Evolutionary conservation across 2,329 filamentous ascomycete species (phyloP), one percentile per base, ranked within the genome.

Genomic region (Moelleriella libera): DNA sequence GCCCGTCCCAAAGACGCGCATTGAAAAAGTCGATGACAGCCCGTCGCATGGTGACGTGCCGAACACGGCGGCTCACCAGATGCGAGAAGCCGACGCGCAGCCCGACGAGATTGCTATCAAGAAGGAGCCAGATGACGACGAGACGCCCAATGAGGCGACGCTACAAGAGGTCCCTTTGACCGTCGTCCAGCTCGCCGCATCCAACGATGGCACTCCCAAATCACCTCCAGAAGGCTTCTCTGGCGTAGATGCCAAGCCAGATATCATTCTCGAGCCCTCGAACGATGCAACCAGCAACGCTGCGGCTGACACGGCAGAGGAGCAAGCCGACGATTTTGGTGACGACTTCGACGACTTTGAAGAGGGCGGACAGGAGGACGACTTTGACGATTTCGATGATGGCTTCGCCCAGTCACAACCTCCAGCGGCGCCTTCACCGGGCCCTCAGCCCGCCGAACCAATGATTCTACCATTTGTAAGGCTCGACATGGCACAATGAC

Each of bases 351-450:
- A 81, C 59, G 76, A 79, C 51, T 80, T 81, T 53, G 75, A 78
- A 56, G 76, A 80, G 56, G 76, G 74, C 45, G 72, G 70, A 53
- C 71, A 67, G 6, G 69, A 68, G 43, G 70, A 68, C 30, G 75
- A 75, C 56, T 82, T 82, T 65, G 78, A 79, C 57, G 82, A 85
- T 57, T 88, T 87, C 63, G 81, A 84, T 58, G 83, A 82, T 54
- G 80, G 72, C 39, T 87, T 87, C 59, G 75, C 86, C 57, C 69
- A 78, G 60, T 62, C 75, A 48, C 51, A 59, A 37, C 51, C 57
- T 21, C 52, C 55, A 30, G 46, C 56, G 5, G 56, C 57, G 44
- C 54, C 60, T 30, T 58, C 58, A 43, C 51, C 60, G 41, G 53
- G 58, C 30, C 53, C 63, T 52, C 59, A 63, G 49, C 58, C 63